Evolutionary conservation across 306 rosid genomes (phyloP), one percentile per base, ranked within the genome.

Genomic region (Sicyos baderoa): DNA sequence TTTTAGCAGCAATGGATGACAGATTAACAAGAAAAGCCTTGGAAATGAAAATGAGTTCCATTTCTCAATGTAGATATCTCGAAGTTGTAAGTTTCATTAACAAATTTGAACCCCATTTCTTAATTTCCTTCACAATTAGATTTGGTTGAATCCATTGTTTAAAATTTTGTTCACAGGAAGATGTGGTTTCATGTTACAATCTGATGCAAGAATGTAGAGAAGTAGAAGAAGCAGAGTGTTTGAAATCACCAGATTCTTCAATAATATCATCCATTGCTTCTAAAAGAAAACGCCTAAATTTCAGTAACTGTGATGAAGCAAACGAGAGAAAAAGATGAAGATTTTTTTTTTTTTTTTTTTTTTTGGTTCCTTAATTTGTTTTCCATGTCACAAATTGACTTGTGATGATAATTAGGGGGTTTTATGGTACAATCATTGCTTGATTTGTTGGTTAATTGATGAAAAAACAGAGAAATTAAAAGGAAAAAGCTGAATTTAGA

Each of bases 231-330:
- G 64, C 74, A 45, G 74, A 49, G 51, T 23, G 37, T 47, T 18
- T 79, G 47, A 77, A 78, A 72, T 54, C 86, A 11, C 79, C 80
- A 0, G 73, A 75, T 54, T 84, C 91, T 53, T 75, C 76, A 68
- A 76, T 83, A 57, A 58, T 82, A 32, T 75, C 82, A 32, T 54
- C 81, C 25, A 72, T 74, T 25, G 75, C 68, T 72, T 49, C 72
- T 16, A 86, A 87, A 79, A 87, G 88, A 81, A 86, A 85, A 76
- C 77, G 85, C 71, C 82, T 84, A 73, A 40, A 83, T 16, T 82
- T 84, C 73, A 68, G 48, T 68, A 80, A 81, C 76, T 62, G 71
- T 59, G 72, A 73, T 75, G 81, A 83, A 49, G 77, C 71, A 58
- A 80, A 47, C 12, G n/a, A 47, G 51, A 47, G 11, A 13, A 47